Evolutionary conservation across 2,329 filamentous ascomycete genomes (phyloP), one percentile per base, ranked within the genome.

Genomic region (Phaeosphaeriaceae sp.): DNA sequence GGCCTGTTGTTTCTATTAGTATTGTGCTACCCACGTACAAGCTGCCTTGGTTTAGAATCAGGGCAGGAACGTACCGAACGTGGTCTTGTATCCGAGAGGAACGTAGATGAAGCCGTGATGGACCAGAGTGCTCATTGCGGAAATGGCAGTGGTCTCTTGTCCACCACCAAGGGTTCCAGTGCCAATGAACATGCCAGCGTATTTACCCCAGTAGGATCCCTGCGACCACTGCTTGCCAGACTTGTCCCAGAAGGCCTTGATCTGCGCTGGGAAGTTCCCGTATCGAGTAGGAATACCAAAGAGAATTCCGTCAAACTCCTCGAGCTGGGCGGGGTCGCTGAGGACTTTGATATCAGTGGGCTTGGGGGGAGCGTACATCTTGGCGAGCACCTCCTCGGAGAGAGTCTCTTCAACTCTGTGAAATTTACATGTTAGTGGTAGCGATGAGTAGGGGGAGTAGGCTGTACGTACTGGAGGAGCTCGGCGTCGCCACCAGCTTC

Each of bases 101-200:
- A 97, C 92, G 75, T 88, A 97, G 81, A 94, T 88, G 79, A 97
- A 88, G 68, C 94, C 94, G 81, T 97, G 94, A 79, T 97, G 94
- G 53, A 87, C 76, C 46, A 97, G 81, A 15, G 93, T 97, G 69
- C 87, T 91, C 84, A 97, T 86, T 72, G 87, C 79, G 28, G 87
- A 81, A 57, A 97, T 79, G 62, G 84, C 87, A 39, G 94, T 99
- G 48, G 85, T 87, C 80, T 99, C 94, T 80, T 99, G 94, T 58
- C 94, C 94, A 73, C 94, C 94, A 55, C 94, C 94, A 46, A 55
- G 52, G 48, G 87, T 88, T 52, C 81, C 92, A n/a, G 91, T 95
- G 56, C 87, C 90, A 75, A 99, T 77, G 83, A 99, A 99, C 54
- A 97, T 60, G 67, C 93, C 93, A 46, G 89, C 93, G 70, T 91